Base-by-base conservation (phyloP, 2,329 filamentous ascomycete genomes). In the Clarireedia monteithiana region DNA sequence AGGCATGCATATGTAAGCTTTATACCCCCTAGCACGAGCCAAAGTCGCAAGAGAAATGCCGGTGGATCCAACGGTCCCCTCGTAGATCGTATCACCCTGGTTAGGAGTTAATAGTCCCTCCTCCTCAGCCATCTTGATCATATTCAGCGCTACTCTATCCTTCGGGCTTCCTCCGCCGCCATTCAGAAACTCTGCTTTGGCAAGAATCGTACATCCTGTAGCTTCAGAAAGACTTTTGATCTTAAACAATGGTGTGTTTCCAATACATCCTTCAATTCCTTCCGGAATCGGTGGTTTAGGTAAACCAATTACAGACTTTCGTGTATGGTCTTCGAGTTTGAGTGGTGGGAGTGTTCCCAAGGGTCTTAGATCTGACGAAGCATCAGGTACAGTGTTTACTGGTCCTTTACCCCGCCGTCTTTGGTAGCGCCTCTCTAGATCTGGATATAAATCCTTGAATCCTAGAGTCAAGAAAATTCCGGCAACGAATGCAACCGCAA, bases 1-100 rank as follows among this genome's bases (percentile, higher is more conserved):
- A 48, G 94, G 92, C 91, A 99, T 97, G 76, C 90, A 96, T 63
- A 99, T 97, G 72, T 97, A 89, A 34, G 91, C 91, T 62, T 86
- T 82, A 74, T 97, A 97, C 36, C 94, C 94, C 70, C 85, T 82
- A 23, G 94, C 91, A 63, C 91, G 82, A 50, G 90, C 91, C 50
- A 99, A 82, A 0, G 89, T 89, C 2, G 94, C 94, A 9, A 99
- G 79, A 15, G 91, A 96, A 65, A 99, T 97, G 23, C 94, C 94
- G 0, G 94, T 99, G 68, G 89, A 95, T 58, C 94, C 94, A 15
- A 96, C 91, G 1, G 94, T 99, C 62, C 94, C 94, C 75, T 99
- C 94, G 72, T 97, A 99, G 66, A 99, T 91, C 45, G 89, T 95
- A 70, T 99, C 94, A 59, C 92, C 92, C 23, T 87, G 85, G 63